These are phyloP conservation scores for Dimocarpus longan DNA, from an alignment of 345 rosid genomes.

Conservation along the genomic window DNA sequence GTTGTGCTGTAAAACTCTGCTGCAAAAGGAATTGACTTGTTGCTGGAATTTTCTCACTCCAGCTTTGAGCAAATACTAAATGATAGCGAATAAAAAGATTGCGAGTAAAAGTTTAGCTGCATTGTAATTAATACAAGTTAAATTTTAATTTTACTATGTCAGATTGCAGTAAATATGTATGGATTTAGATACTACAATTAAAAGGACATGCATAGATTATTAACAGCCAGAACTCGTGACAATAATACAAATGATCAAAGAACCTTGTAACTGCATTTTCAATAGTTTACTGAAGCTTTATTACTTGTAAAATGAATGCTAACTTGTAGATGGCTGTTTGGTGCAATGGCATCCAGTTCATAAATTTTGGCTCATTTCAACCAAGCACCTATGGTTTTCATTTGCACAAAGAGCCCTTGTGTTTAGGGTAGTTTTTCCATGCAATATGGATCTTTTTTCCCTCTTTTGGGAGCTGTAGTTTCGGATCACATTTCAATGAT, in stretches of 20 bases:
- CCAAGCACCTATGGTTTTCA: too few relatives aligned
- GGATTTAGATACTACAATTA: not conserved
- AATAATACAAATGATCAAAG: not conserved
- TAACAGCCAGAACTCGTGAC: not conserved
- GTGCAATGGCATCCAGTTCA: too few relatives aligned
- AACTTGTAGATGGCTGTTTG: not conserved
- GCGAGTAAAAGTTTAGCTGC: not conserved
- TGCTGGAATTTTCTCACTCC: not conserved
- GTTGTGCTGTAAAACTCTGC: conserved; percentile 69
- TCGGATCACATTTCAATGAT: too few relatives aligned
- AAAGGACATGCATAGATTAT: not conserved
- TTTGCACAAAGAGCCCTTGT: too few relatives aligned
- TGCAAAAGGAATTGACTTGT: conserved; percentile 62
- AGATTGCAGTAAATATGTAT: not conserved
- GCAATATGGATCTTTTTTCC: too few relatives aligned
- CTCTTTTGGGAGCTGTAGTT: too few relatives aligned
- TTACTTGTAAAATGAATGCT: not conserved
- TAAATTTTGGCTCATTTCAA: too few relatives aligned
- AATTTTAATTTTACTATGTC: not conserved
- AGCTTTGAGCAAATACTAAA: not conserved
- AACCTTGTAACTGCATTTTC: not conserved
- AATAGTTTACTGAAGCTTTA: conserved; percentile 3
- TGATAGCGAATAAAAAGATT: not conserved
- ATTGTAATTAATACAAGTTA: too few relatives aligned
- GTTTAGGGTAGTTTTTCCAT: too few relatives aligned